Conservation (phyloP, 202 grass and related monocot species). For the Tripidium arundinaceum region DNA sequence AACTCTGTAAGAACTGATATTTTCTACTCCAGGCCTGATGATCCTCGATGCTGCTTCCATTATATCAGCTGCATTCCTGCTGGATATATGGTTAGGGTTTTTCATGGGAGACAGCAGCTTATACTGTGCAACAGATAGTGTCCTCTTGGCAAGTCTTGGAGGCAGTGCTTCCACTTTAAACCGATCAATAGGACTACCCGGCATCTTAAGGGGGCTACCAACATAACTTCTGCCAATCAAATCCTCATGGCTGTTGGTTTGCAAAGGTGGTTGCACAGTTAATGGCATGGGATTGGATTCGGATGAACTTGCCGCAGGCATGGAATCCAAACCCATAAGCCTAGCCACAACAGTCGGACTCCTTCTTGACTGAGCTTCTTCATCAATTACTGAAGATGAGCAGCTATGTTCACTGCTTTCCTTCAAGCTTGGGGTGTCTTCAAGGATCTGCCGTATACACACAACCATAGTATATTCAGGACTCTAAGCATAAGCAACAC, state of each 20-base stretch:
- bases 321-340: conserved; percentile 96
- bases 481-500: conserved; percentile 1
- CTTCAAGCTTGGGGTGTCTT: conserved; percentile 54
- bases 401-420: conserved; percentile 60
- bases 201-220: conserved; percentile 69
- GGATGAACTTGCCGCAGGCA: conserved; percentile 50
- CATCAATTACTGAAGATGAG: conserved; percentile 64
- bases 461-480: conserved; percentile 11
- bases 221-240: conserved; percentile 35
- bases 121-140: conserved; percentile 52
- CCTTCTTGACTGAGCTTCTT: conserved; percentile 48
- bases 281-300: conserved; percentile 46
- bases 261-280: conserved; percentile 13
- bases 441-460: conserved; percentile 44
- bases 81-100: conserved; percentile 47
- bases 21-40: conserved; percentile 57
- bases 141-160: conserved; percentile 48
- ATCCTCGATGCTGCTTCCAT: conserved; percentile 82
- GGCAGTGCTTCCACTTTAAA: conserved; percentile 70
- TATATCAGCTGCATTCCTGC: conserved; percentile 75
- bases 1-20: conserved; percentile 18
- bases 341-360: conserved; percentile 73
- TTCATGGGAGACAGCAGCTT: conserved; percentile 73
- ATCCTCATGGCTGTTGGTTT: conserved; percentile 26
- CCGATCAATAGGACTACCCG: conserved; percentile 73